A percentile compares a stretch with the other conserved stretches of the same genome.
These are phyloP conservation scores for Sporothrix protearum DNA, from an alignment of 2,329 filamentous ascomycete genomes.

Conservation along the genomic window DNA sequence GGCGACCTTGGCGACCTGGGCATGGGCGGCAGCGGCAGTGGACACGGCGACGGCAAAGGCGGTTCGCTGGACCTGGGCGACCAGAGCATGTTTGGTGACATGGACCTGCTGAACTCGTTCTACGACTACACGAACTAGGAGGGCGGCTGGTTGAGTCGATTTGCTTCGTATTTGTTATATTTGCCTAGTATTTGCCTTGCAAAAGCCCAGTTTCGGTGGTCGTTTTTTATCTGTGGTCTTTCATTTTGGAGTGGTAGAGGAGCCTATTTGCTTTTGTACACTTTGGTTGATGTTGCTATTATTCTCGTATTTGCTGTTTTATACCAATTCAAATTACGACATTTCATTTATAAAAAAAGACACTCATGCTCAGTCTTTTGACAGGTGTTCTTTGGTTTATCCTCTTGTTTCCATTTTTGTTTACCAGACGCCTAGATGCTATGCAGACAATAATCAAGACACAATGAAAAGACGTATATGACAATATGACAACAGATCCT, in stretches of 20 bases:
- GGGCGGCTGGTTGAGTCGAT: background rate
- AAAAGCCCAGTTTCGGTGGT: background rate
- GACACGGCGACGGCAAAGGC: constrained; percentile 6
- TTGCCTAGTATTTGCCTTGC: no score
- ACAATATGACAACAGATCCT: background rate
- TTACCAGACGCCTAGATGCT: constrained; percentile 13
- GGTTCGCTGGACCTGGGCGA: constrained; percentile 26
- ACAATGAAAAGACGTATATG: background rate
- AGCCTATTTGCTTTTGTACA: background rate
- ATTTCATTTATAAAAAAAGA: background rate
- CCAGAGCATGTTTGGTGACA: constrained; percentile 30
- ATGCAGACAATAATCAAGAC: background rate
- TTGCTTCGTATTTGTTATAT: no score
- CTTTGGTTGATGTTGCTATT: no score
- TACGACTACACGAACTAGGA: constrained; percentile 23
- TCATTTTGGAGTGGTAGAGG: background rate
- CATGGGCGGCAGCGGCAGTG: constrained; percentile 15
- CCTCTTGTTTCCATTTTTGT: no score
- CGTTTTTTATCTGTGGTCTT: background rate
- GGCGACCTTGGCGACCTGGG: constrained; percentile 21
- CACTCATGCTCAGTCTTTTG: background rate
- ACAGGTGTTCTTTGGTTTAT: background rate
- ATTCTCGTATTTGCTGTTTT: background rate
- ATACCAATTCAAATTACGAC: background rate
- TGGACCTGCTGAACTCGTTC: constrained; percentile 30